phyloP scores from a whole-genome alignment of 2,329 filamentous ascomycete genomes.

The Colletotrichum nymphaeae region DNA sequence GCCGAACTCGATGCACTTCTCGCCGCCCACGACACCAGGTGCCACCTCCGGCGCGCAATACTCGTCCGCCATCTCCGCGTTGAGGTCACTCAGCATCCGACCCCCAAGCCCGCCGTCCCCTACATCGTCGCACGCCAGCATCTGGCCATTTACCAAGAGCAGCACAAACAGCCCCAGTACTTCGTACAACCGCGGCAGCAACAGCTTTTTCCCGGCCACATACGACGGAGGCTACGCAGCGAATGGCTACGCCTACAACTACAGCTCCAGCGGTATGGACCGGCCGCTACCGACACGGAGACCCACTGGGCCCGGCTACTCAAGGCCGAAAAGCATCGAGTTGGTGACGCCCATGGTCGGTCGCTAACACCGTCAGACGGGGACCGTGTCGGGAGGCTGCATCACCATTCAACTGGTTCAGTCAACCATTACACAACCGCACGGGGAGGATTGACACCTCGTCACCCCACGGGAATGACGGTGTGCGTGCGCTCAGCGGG shows the following conservation, averaged over 20 bases:
- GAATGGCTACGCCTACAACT: slow-evolving; percentile 52
- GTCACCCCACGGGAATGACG: neutral
- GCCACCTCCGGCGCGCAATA: slow-evolving; percentile 45
- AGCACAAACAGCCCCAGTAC: slow-evolving; percentile 63
- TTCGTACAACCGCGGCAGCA: slow-evolving; percentile 60
- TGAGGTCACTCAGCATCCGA: slow-evolving; percentile 65
- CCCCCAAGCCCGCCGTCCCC: slow-evolving; percentile 68
- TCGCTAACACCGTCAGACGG: slow-evolving; percentile 47
- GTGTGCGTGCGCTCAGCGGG: neutral
- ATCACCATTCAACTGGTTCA: slow-evolving; percentile 4
- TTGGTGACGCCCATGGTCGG: slow-evolving; percentile 70
- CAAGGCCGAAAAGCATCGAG: slow-evolving; percentile 72
- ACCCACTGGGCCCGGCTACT: slow-evolving; percentile 58
- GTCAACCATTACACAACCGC: slow-evolving; percentile 6
- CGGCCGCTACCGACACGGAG: slow-evolving; percentile 68
- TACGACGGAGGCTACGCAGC: slow-evolving; percentile 59
- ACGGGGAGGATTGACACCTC: neutral
- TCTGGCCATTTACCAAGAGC: slow-evolving; percentile 68
- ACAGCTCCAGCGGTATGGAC: slow-evolving; percentile 55
- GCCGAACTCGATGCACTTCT: slow-evolving; percentile 65
- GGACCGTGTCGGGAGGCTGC: neutral
- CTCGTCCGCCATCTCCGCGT: slow-evolving; percentile 65
- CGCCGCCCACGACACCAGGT: slow-evolving; percentile 61
- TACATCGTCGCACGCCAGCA: slow-evolving; percentile 52
- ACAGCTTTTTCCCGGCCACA: slow-evolving; percentile 61